Base-by-base conservation (phyloP, 179 eudicot species). In the Silene coronaria region DNA sequence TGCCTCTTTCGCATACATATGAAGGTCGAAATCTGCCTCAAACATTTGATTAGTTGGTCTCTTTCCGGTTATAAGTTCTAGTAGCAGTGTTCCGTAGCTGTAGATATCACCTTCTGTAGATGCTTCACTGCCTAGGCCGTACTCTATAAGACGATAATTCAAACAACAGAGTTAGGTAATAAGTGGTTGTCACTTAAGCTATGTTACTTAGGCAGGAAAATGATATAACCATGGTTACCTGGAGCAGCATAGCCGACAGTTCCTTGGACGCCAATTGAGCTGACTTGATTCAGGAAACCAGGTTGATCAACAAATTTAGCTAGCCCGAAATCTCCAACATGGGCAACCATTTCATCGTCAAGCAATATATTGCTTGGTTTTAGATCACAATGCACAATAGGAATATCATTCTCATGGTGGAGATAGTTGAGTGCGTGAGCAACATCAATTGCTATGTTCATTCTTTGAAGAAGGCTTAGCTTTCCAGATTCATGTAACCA, bases 21-120 rank as follows among this genome's bases (percentile, higher is more conserved):
- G 85, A 59, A 82, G 71, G 70, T 60, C 65, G 34, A 68, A 51
- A n/a, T 66, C 65, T 73, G 46, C 80, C n/a, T 76, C 22, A n/a
- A 80, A 76, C 79, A 69, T 45, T 9, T 23, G 5, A 12, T 69
- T 28, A 0, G 72, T 69, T 23, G 72, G 72, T 46, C 72, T 69
- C 55, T 51, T 77, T 28, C 61, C 67, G 0, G 69, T 77, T 36
- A 81, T 60, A 19, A 77, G 59, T 53, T 81, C 84, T 12, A 77
- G 48, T 36, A 77, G 19, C 26, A 77, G 23, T 22, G 78, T 77
- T 6, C 78, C 81, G 48, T 57, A 81, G 62, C 78, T 81, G 45
- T 81, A 77, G 10, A 81, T 30, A 38, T 81, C 75, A 26, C 77
- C 80, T 3, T 77, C 61, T 13, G 27, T 62, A 7, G 84, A 81